A percentile compares a stretch with the other conserved stretches of the same genome.
phyloP scores from a whole-genome alignment of 768 basidiomycete genomes.

The Cystofilobasidium capitatum region DNA sequence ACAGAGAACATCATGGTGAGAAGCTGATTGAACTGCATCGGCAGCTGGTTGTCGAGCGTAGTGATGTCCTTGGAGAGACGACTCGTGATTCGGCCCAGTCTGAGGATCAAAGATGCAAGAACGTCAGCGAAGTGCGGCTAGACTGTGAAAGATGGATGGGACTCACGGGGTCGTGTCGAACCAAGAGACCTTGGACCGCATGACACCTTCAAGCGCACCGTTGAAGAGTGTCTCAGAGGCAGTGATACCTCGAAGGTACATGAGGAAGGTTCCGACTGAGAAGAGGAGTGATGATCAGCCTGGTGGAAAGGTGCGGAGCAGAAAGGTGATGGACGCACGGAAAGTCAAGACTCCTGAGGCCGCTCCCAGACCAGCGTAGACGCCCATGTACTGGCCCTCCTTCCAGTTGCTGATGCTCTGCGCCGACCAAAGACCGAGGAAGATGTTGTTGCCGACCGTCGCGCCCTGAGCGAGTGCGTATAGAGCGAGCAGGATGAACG shows the following conservation, averaged over 20 bases:
- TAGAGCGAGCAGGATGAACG: slow-evolving; percentile 44
- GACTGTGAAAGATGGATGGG: not conserved
- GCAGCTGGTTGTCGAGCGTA: slow-evolving; percentile 55
- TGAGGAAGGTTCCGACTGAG: slow-evolving; percentile 36
- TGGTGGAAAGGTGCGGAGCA: not conserved
- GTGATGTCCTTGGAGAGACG: slow-evolving; percentile 23
- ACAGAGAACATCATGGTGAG: slow-evolving; percentile 31
- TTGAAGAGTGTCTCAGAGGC: slow-evolving; percentile 49
- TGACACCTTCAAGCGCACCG: slow-evolving; percentile 49
- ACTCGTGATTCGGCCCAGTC: slow-evolving; percentile 14
- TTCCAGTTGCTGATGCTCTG: slow-evolving; percentile 44
- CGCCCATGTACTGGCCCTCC: slow-evolving; percentile 60
- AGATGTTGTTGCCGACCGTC: slow-evolving; percentile 55
- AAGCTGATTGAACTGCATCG: slow-evolving; percentile 27
- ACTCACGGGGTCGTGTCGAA: slow-evolving; percentile 17
- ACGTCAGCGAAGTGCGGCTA: not conserved
- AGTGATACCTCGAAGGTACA: slow-evolving; percentile 33
- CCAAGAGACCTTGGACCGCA: slow-evolving; percentile 43
- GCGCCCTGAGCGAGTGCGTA: slow-evolving; percentile 48
- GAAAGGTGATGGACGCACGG: not conserved
- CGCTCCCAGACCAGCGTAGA: slow-evolving; percentile 39
- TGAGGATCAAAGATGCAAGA: not conserved
- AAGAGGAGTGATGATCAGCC: slow-evolving; percentile 41
- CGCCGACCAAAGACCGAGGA: slow-evolving; percentile 65
- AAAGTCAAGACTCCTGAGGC: slow-evolving; percentile 3